phyloP scores from a whole-genome alignment of 2,329 filamentous ascomycete species.

The Ascochyta fabae region DNA sequence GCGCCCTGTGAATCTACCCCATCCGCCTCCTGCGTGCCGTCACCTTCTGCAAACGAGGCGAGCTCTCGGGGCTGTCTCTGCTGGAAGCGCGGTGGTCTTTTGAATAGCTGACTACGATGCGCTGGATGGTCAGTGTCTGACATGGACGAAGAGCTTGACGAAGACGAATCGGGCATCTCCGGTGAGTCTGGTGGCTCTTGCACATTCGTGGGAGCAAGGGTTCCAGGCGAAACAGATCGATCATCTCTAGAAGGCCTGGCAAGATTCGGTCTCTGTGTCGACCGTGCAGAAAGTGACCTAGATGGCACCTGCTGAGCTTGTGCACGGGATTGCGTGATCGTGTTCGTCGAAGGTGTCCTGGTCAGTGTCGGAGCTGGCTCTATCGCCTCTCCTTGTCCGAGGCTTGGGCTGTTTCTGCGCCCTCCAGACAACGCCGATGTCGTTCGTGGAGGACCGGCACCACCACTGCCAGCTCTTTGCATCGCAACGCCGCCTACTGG shows the following conservation, averaged over 20 bases:
- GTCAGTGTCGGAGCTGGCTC: slow-evolving; percentile 49
- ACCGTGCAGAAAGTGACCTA: slow-evolving; percentile 37
- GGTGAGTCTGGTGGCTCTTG: slow-evolving; percentile 30
- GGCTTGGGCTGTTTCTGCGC: slow-evolving; percentile 62
- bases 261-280: slow-evolving; percentile 30
- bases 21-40: slow-evolving; percentile 49
- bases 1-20: slow-evolving; percentile 62
- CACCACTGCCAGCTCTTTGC: slow-evolving; percentile 59
- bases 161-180: slow-evolving; percentile 32
- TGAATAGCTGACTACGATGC: slow-evolving; percentile 54
- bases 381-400: slow-evolving; percentile 54
- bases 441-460: slow-evolving; percentile 51
- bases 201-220: slow-evolving; percentile 7
- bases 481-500: slow-evolving; percentile 53
- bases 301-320: slow-evolving; percentile 31
- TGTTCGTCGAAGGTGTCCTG: slow-evolving; percentile 57
- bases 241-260: slow-evolving; percentile 28
- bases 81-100: slow-evolving; percentile 49
- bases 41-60: slow-evolving; percentile 33
- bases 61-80: slow-evolving; percentile 39
- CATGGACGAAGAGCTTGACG: slow-evolving; percentile 42
- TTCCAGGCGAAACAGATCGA: slow-evolving; percentile 10
- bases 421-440: slow-evolving; percentile 65
- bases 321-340: slow-evolving; percentile 52
- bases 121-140: slow-evolving; percentile 47